phyloP scores from a whole-genome alignment of 164 flowering plant genomes.

The Saururus chinensis region DNA sequence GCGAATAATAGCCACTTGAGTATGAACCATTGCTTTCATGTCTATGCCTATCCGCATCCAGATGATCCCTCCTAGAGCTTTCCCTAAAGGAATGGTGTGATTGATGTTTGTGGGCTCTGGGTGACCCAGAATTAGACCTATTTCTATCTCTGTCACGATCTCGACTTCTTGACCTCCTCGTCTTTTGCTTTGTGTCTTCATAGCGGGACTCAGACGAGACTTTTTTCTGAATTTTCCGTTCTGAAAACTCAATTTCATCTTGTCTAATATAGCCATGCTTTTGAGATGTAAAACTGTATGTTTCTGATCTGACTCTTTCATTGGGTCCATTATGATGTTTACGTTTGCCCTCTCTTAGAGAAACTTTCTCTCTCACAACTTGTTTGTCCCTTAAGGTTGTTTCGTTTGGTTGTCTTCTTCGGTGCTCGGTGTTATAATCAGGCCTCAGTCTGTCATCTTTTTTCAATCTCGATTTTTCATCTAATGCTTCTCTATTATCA shows the following conservation, averaged over 20 bases:
- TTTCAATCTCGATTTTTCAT: conserved; percentile 24
- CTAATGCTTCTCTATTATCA: neutral
- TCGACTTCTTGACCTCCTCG: conserved; percentile 65
- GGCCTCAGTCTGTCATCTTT: conserved; percentile 16
- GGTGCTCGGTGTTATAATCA: conserved; percentile 19
- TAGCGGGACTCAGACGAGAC: conserved; percentile 26
- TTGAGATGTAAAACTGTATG: conserved; percentile 14
- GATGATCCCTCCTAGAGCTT: conserved; percentile 30
- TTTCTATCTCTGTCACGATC: conserved; percentile 41
- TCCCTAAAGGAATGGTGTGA: conserved; percentile 30
- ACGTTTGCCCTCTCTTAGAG: conserved; percentile 47
- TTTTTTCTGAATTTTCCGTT: conserved; percentile 32
- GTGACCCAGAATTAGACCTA: conserved; percentile 49
- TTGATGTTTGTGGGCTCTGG: conserved; percentile 35
- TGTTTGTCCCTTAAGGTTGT: conserved; percentile 22
- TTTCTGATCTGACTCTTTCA: conserved; percentile 21
- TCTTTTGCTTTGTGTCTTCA: conserved; percentile 45
- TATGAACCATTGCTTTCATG: conserved; percentile 35
- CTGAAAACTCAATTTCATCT: conserved; percentile 23
- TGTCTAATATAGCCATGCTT: conserved; percentile 26
- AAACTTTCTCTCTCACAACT: conserved; percentile 24
- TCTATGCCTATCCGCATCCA: conserved; percentile 39
- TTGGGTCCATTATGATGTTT: conserved; percentile 32
- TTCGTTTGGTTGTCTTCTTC: conserved; percentile 26
- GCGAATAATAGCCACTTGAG: conserved; percentile 31